These are phyloP conservation scores for Acanthamoeba triangularis DNA, from an alignment of 208 protist species.

Conservation along the genomic window DNA sequence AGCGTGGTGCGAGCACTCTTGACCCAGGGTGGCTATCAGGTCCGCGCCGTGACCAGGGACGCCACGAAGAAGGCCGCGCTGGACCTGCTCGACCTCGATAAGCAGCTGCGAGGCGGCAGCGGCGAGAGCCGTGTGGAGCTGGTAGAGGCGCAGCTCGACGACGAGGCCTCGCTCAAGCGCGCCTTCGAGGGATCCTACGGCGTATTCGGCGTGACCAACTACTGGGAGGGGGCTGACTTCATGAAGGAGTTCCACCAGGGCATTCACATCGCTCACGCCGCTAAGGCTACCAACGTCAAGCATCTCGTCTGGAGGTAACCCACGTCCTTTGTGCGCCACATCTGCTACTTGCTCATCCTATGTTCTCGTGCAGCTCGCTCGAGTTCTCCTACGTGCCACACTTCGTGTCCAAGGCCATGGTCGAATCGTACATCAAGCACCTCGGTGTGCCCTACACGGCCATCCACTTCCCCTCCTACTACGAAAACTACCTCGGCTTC, in stretches of 20 bases:
- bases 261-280: background rate
- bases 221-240: background rate
- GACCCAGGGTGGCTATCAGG: background rate
- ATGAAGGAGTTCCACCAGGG: constrained; percentile 9
- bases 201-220: background rate
- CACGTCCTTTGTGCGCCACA: background rate
- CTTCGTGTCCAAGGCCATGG: background rate
- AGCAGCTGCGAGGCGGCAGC: background rate
- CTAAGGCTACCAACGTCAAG: background rate
- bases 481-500: background rate
- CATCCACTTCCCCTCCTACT: background rate
- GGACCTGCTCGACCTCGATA: background rate
- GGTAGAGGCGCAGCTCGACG: background rate
- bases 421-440: background rate
- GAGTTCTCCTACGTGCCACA: background rate
- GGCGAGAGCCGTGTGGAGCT: background rate
- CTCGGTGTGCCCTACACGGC: background rate
- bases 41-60: constrained; percentile 6
- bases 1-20: background rate
- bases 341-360: background rate
- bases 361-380: background rate
- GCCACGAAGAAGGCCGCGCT: background rate
- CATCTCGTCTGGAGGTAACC: background rate
- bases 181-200: background rate
- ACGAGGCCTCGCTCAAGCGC: background rate